phyloP scores from a whole-genome alignment of 352 stramenopile species.

The Plasmopara muralis region DNA sequence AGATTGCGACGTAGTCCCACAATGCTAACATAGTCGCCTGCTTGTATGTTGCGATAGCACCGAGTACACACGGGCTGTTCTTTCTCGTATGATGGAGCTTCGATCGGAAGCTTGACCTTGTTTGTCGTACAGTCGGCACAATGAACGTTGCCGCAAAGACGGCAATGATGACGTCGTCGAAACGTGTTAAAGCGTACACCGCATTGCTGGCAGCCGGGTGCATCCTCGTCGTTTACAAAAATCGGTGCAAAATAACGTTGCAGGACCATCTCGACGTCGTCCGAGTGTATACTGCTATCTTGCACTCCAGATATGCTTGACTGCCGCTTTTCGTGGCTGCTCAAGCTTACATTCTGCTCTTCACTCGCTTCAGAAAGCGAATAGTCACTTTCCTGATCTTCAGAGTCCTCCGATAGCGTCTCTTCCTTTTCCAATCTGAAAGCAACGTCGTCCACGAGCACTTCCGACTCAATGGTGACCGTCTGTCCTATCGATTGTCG shows the following conservation, averaged over 20 bases:
- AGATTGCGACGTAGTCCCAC: conserved; percentile 56
- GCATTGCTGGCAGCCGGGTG: conserved; percentile 52
- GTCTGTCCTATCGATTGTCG: conserved; percentile 9
- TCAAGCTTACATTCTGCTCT: conserved; percentile 13
- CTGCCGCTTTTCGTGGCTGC: conserved; percentile 10
- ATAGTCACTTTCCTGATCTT: background rate
- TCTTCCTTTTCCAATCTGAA: conserved; percentile 11
- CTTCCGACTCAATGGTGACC: conserved; percentile 12
- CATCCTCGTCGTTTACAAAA: conserved; percentile 45
- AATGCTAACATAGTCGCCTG: conserved; percentile 66
- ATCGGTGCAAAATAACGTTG: conserved; percentile 55
- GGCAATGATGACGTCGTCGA: conserved; percentile 67
- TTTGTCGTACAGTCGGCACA: conserved; percentile 72
- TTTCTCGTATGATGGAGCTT: conserved; percentile 49
- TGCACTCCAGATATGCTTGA: conserved; percentile 5
- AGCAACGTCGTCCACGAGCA: background rate
- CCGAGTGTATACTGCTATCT: conserved; percentile 21
- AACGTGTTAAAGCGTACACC: conserved; percentile 67
- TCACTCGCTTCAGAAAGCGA: conserved; percentile 2
- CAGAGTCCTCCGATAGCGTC: background rate
- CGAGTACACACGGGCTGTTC: conserved; percentile 68
- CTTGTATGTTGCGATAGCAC: conserved; percentile 68
- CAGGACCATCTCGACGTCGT: conserved; percentile 33
- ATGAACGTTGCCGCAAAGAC: conserved; percentile 65
- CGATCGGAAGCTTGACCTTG: conserved; percentile 58